Percentiles rank a stretch among this genome's conserved stretches.
Conservation (phyloP, 306 rosid genomes). For the Vigna angularis region DNA sequence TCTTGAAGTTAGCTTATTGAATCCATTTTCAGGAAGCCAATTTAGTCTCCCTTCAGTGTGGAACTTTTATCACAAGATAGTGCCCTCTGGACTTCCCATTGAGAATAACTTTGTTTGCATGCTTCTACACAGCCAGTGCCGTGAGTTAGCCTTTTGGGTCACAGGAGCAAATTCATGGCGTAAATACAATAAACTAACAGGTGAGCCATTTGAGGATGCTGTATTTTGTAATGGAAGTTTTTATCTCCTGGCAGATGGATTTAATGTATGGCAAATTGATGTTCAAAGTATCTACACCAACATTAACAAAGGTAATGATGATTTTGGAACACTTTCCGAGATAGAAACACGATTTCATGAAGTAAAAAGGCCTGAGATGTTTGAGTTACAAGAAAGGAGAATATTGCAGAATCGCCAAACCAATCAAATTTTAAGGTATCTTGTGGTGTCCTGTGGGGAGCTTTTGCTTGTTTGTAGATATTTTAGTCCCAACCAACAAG, state of each 20-base stretch:
- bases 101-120: constrained; percentile 54
- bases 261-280: constrained; percentile 53
- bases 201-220: constrained; percentile 69
- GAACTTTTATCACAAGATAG: constrained; percentile 74
- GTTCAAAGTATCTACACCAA: constrained; percentile 37
- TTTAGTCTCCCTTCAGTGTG: constrained; percentile 57
- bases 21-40: constrained; percentile 59
- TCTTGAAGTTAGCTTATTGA: constrained; percentile 56
- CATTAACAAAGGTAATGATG: constrained; percentile 26
- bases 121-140: constrained; percentile 57
- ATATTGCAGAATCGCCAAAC: constrained; percentile 7
- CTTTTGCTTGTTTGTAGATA: constrained; percentile 64
- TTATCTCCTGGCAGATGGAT: constrained; percentile 57
- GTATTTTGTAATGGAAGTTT: constrained; percentile 63
- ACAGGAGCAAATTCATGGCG: constrained; percentile 56
- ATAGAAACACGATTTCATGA: constrained; percentile 51
- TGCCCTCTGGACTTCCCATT: constrained; percentile 56
- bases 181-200: constrained; percentile 47
- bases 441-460: constrained; percentile 64
- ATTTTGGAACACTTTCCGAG: constrained; percentile 30
- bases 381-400: constrained; percentile 7
- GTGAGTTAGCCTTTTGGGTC: constrained; percentile 59
- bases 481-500: constrained; percentile 44
- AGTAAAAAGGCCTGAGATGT: constrained; percentile 46
- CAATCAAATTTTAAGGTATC: constrained; percentile 51